phyloP scores from a whole-genome alignment of 345 rosid species.

The Pseudoturritis turrita region DNA sequence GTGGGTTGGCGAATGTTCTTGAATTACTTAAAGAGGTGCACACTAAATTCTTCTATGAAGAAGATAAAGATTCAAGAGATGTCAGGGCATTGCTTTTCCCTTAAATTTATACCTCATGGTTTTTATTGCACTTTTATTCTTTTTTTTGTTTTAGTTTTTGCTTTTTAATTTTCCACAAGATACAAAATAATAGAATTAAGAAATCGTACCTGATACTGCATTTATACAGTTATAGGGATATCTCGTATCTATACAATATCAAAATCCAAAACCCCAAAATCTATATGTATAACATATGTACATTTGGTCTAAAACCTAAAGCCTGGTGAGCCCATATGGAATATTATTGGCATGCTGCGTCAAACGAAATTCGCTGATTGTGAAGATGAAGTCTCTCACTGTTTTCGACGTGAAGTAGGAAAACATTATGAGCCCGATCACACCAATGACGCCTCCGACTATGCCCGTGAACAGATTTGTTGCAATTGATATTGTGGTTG shows the following conservation, averaged over 20 bases:
- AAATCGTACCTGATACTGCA: neutral
- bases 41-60: neutral
- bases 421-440: neutral
- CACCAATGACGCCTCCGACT: neutral
- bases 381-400: neutral
- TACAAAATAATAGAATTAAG: neutral
- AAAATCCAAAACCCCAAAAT: no score
- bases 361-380: neutral
- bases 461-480: neutral
- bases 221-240: no score
- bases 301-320: neutral
- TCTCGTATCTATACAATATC: no score
- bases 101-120: neutral
- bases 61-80: neutral
- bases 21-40: neutral
- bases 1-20: slow-evolving; percentile 4
- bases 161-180: neutral
- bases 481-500: neutral
- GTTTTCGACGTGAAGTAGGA: neutral
- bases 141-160: neutral
- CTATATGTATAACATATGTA: no score
- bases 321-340: neutral
- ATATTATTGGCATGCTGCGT: neutral
- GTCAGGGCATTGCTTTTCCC: neutral
- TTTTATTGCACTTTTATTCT: neutral